Evolutionary conservation across 2,329 filamentous ascomycete genomes (phyloP).

Genomic region (Leptographium wingfieldii): DNA sequence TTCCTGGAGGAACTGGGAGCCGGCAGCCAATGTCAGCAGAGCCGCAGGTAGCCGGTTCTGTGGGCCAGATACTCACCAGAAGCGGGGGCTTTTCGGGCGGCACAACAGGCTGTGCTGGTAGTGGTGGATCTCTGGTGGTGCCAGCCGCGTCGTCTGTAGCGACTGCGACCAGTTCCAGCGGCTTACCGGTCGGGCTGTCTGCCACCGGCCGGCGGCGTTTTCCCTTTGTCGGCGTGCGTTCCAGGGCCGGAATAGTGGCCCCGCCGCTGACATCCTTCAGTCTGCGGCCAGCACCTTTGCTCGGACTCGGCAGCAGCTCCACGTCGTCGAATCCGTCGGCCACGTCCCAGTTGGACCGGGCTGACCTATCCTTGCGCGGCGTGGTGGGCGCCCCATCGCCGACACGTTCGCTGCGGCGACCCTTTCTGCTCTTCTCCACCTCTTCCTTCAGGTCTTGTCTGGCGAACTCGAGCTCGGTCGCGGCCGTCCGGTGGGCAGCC

Average conservation of each 20-base stretch:
- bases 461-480: slow-evolving; percentile 60
- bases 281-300: slow-evolving; percentile 29
- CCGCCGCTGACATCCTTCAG: slow-evolving; percentile 25
- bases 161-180: slow-evolving; percentile 36
- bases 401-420: slow-evolving; percentile 15
- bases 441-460: slow-evolving; percentile 59
- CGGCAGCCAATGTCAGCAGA: slow-evolving; percentile 13
- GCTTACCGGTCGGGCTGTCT: slow-evolving; percentile 50
- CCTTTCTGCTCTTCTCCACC: slow-evolving; percentile 27
- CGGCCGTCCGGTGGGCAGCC: slow-evolving; percentile 50
- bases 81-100: slow-evolving; percentile 21
- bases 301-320: slow-evolving; percentile 41
- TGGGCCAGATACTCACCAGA: slow-evolving; percentile 25
- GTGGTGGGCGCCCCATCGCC: slow-evolving; percentile 26
- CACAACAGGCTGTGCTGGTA: no score
- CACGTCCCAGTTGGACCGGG: slow-evolving; percentile 41
- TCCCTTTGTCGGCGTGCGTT: slow-evolving; percentile 50
- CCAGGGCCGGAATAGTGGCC: slow-evolving; percentile 30
- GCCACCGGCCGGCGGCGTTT: slow-evolving; percentile 57
- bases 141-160: no score
- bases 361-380: slow-evolving; percentile 38
- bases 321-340: slow-evolving; percentile 69
- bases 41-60: no score
- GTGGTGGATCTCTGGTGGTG: no score
- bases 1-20: slow-evolving; percentile 42